Base-by-base conservation (phyloP, 768 basidiomycete genomes). In the Psilocybe cyanescens region DNA sequence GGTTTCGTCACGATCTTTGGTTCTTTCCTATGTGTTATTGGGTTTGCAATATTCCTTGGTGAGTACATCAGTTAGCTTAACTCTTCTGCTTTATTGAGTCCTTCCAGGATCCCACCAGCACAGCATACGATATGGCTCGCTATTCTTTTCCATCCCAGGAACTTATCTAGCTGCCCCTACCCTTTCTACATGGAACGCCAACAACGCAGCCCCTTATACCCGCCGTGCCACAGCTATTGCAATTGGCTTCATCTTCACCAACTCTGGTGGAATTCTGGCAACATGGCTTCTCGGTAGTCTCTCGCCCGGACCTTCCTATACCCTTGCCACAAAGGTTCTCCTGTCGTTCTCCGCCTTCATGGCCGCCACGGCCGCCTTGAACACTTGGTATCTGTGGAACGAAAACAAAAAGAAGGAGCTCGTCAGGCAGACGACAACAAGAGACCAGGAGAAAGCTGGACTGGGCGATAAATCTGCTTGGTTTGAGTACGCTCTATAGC, bases 141-240 rank as follows among this genome's bases (percentile, higher is more conserved):
- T 88, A 2, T 88, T 87, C 76, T 74, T 88, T 54, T 79, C 79
- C 4, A 75, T 87, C 19, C 67, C 81, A 0, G 85, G 86, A 14
- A 74, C 79, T 1, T 88, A 88, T 69, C 72, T 79, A n/a, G 70
- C 77, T 1, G 84, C 82, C 3, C 85, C 86, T 2, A 76, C 85
- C 0, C 70, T 86, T 31, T 78, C 78, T 2, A 83, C 86, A 0
- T 89, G 88, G 88, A 73, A 76, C 56, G 81, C 86, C 9, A 88
- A 89, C 72, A 89, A 88, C 73, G 77, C 83, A 6, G 75, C 82
- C 5, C 87, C 87, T 0, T 78, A 86, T 62, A 72, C 79, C 46
- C 77, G 85, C 30, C 81, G 87, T 16, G 88, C 86, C 1, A 86
- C 86, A 0, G 76, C 82, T 35, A 77, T 88, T 54, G 86, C 86